These are phyloP conservation scores for Diversispora epigaea DNA, from an alignment of 192 early-diverging fungal genomes.

Conservation along the genomic window DNA sequence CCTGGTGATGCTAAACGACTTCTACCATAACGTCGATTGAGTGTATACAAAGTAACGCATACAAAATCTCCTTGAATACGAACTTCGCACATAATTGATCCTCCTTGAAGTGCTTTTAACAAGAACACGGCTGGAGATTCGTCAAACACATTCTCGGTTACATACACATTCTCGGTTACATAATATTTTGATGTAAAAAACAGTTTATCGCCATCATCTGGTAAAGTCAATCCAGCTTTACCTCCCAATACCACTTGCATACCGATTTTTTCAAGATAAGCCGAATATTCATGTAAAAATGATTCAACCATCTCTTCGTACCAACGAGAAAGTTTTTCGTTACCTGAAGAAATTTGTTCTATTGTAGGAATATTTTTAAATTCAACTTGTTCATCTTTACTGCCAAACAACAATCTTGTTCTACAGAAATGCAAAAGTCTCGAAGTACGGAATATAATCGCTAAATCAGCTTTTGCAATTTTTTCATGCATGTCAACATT, in stretches of 20 bases:
- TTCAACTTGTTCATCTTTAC: constrained; percentile 35
- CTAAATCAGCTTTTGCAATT: constrained; percentile 50
- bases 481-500: constrained; percentile 40
- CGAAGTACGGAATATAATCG: constrained; percentile 53
- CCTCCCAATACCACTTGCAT: constrained; percentile 60
- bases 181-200: constrained; percentile 43
- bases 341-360: not conserved
- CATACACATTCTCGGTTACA: constrained; percentile 44
- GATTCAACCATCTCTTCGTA: constrained; percentile 46
- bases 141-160: constrained; percentile 43
- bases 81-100: constrained; percentile 61
- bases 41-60: constrained; percentile 57
- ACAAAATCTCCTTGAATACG: constrained; percentile 57
- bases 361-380: not conserved
- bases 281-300: constrained; percentile 58
- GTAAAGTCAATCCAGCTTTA: constrained; percentile 41
- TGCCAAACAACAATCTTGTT: constrained; percentile 52
- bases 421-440: constrained; percentile 61
- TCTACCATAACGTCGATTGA: constrained; percentile 47
- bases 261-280: constrained; percentile 56
- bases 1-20: constrained; percentile 43
- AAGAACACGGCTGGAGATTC: constrained; percentile 50
- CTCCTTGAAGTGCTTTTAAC: constrained; percentile 54
- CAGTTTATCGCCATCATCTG: constrained; percentile 35
- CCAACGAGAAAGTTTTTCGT: constrained; percentile 37